Base-by-base conservation (phyloP, 306 rosid species). In the Cicer yamashitae region DNA sequence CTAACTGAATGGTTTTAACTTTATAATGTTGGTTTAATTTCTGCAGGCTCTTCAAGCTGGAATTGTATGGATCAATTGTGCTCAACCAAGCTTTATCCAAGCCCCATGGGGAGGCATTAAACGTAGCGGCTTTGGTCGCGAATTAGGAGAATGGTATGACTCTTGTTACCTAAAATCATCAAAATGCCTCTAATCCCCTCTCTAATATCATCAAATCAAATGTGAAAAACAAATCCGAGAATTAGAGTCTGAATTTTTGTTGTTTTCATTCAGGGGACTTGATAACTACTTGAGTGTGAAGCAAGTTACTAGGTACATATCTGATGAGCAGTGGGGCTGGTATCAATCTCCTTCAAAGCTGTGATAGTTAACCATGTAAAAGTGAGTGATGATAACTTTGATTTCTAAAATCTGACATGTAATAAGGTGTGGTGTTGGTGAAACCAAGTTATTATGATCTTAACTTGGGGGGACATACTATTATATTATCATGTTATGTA, bases 41-140 rank as follows among this genome's bases (percentile, higher is more conserved):
- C 18, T 67, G 73, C 86, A 94, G 99, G 96, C 92, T 72, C 30
- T 94, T 69, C 90, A 86, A 79, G 91, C 96, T 25, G 99, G 99
- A 75, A 75, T 92, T 73, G 97, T 92, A n/a, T 94, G 99, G 99
- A 10, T 92, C 78, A 94, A 94, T 80, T 94, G 99, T 76, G 93
- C 99, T 52, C 99, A 94, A 73, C 99, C 99, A 74, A 90, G 96
- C 85, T 94, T 94, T 85, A 77, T 84, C 77, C 99, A 94, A 83
- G 99, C 97, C 45, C 99, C 99, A 18, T 94, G 99, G 99, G 99
- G 99, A 76, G 99, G 99, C 91, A 84, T 41, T 64, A 94, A 94
- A 64, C 93, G 96, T 11, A 94, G 99, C 45, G 99, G 99, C 74
- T 94, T 90, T 38, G 99, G 99, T 45, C 99, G 99, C 47, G 99